phyloP scores from a whole-genome alignment of 2,329 filamentous ascomycete species.

The Cercospora citrullina region DNA sequence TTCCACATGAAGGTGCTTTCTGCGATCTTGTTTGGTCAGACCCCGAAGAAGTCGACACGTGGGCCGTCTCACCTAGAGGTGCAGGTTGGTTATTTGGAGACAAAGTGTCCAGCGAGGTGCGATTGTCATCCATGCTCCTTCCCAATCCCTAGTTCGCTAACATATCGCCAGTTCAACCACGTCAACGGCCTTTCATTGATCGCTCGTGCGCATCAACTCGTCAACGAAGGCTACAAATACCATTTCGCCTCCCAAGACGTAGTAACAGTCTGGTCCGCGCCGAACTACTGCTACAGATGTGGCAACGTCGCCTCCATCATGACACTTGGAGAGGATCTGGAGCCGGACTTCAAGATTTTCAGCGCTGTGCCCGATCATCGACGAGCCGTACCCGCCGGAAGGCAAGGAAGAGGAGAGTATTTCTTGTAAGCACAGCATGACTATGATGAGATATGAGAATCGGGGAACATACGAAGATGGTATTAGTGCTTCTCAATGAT shows the following conservation, averaged over 20 bases:
- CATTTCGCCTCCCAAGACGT: slow-evolving; percentile 95
- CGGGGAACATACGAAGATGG: neutral
- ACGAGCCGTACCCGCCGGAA: slow-evolving; percentile 71
- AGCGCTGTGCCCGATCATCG: slow-evolving; percentile 83
- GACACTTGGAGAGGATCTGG: slow-evolving; percentile 80
- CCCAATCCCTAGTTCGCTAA: too few species aligned
- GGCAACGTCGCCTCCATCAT: slow-evolving; percentile 89
- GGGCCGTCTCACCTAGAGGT: slow-evolving; percentile 65
- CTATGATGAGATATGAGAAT: neutral
- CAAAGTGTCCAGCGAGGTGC: slow-evolving; percentile 66
- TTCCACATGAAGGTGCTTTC: slow-evolving; percentile 75
- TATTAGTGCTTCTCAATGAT: slow-evolving; percentile 12
- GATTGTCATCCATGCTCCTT: too few species aligned
- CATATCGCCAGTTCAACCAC: slow-evolving; percentile 60
- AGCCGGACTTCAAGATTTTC: slow-evolving; percentile 91
- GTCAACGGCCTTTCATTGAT: slow-evolving; percentile 72
- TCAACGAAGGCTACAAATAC: slow-evolving; percentile 82
- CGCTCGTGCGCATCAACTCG: slow-evolving; percentile 71
- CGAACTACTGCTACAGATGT: slow-evolving; percentile 95
- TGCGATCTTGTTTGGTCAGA: slow-evolving; percentile 77
- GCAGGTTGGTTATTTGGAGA: slow-evolving; percentile 70
- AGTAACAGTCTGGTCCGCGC: slow-evolving; percentile 83
- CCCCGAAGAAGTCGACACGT: slow-evolving; percentile 67
- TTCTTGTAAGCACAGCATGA: slow-evolving; percentile 45
- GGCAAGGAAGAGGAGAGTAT: slow-evolving; percentile 53